Conservation (phyloP, 805 yeast species). For the Kazachstania martiniae region DNA sequence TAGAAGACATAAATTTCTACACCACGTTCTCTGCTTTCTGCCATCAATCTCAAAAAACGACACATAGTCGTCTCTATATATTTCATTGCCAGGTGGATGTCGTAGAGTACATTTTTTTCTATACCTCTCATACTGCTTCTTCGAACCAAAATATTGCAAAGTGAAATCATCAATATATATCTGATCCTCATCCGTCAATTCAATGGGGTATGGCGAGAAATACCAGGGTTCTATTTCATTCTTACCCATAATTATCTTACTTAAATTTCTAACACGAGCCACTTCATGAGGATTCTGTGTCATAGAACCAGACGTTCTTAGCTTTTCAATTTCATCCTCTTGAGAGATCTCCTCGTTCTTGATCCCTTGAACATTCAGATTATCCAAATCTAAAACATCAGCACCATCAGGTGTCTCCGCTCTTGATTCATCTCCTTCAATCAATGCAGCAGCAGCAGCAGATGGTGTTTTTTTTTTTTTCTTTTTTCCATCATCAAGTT, state of each 20-base stretch:
- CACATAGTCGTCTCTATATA: slow-evolving; percentile 83
- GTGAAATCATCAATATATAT: slow-evolving; percentile 89
- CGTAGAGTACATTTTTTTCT: slow-evolving; percentile 76
- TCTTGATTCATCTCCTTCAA: slow-evolving; percentile 5
- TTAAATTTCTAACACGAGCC: slow-evolving; percentile 79
- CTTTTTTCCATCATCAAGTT: slow-evolving; percentile 32
- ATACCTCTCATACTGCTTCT: slow-evolving; percentile 86
- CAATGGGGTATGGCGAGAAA: slow-evolving; percentile 93
- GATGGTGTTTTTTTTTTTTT: slow-evolving; percentile 27
- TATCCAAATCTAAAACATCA: slow-evolving; percentile 77
- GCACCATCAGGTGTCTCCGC: slow-evolving; percentile 27
- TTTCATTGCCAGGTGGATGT: slow-evolving; percentile 98
- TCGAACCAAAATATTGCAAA: slow-evolving; percentile 76
- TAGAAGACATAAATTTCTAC: slow-evolving; percentile 86
- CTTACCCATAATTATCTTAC: slow-evolving; percentile 72
- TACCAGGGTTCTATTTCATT: slow-evolving; percentile 98
- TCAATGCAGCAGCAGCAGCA: slow-evolving; percentile 4
- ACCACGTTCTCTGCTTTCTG: slow-evolving; percentile 91
- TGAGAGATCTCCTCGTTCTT: slow-evolving; percentile 61
- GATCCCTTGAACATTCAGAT: slow-evolving; percentile 76
- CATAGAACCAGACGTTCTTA: slow-evolving; percentile 96
- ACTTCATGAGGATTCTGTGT: slow-evolving; percentile 80
- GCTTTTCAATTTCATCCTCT: slow-evolving; percentile 85
- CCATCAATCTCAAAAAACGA: slow-evolving; percentile 98
- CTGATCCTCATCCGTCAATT: slow-evolving; percentile 83